These are phyloP conservation scores for Cucumis cinereus DNA, from an alignment of 306 rosid genomes.

Conservation along the genomic window DNA sequence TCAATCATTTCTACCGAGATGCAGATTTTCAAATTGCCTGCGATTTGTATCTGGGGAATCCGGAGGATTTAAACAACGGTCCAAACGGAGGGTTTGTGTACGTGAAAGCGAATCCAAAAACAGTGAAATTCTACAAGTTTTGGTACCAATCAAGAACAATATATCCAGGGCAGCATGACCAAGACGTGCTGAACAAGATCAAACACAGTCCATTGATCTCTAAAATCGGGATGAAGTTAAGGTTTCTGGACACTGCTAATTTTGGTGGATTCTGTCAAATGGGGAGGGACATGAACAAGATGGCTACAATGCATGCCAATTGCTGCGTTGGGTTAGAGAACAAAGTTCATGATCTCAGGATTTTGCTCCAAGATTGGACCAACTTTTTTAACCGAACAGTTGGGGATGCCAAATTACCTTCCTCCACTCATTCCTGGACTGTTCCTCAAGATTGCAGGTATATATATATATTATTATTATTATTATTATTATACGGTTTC, in stretches of 20 bases:
- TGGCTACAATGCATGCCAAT: slow-evolving; percentile 78
- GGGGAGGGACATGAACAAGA: slow-evolving; percentile 28
- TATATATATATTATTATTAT: too few relatives aligned
- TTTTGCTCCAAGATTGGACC: slow-evolving; percentile 69
- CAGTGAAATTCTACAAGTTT: slow-evolving; percentile 49
- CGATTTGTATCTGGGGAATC: slow-evolving; percentile 33
- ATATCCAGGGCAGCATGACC: slow-evolving; percentile 42
- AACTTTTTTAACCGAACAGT: slow-evolving; percentile 21
- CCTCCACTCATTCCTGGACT: slow-evolving; percentile 32
- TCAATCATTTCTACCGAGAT: slow-evolving; percentile 30
- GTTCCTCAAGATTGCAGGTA: slow-evolving; percentile 63
- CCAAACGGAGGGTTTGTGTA: slow-evolving; percentile 82
- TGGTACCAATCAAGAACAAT: slow-evolving; percentile 43
- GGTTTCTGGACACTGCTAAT: slow-evolving; percentile 46
- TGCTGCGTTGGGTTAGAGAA: slow-evolving; percentile 67
- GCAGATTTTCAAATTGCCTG: slow-evolving; percentile 81
- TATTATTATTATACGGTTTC: too few relatives aligned
- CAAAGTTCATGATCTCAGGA: slow-evolving; percentile 54
- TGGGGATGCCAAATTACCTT: neutral
- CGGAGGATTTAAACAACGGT: slow-evolving; percentile 19
- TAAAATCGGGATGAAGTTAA: slow-evolving; percentile 24
- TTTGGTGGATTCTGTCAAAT: slow-evolving; percentile 73
- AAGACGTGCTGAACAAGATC: slow-evolving; percentile 63
- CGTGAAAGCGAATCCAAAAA: slow-evolving; percentile 39
- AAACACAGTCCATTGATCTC: slow-evolving; percentile 26